Evolutionary conservation across 805 yeast species (phyloP).

Genomic region (Sungouiozyma ichnusensis): DNA sequence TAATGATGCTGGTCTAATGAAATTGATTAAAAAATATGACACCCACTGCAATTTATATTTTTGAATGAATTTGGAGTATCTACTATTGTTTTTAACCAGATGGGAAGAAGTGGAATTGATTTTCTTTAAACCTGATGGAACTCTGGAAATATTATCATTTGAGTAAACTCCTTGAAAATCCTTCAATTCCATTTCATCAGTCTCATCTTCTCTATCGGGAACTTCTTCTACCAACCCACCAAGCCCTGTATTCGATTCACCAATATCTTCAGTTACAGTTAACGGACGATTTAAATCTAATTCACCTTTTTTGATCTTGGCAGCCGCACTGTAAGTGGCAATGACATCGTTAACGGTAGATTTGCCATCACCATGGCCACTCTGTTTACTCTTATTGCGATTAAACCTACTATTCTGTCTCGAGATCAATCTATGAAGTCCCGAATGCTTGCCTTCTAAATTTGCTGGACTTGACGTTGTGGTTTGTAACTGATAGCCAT

Average conservation of each 20-base stretch:
- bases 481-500: neutral
- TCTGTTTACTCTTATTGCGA: neutral
- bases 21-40: constrained; percentile 36
- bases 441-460: neutral
- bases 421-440: neutral
- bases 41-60: constrained; percentile 28
- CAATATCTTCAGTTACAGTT: constrained; percentile 22
- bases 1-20: constrained; percentile 60
- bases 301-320: constrained; percentile 22
- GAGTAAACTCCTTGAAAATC: constrained; percentile 1
- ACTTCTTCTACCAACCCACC: constrained; percentile 3
- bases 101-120: constrained; percentile 7
- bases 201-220: constrained; percentile 2
- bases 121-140: constrained; percentile 8
- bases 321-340: constrained; percentile 30
- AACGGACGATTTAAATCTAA: constrained; percentile 25
- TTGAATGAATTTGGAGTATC: constrained; percentile 15
- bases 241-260: constrained; percentile 12
- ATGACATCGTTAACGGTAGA: constrained; percentile 24
- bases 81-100: constrained; percentile 10
- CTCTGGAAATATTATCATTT: neutral
- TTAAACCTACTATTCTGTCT: neutral
- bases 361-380: constrained; percentile 1
- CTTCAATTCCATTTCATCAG: constrained; percentile 1
- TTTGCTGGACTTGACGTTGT: neutral